These are phyloP conservation scores for Rosa chinensis DNA, from an alignment of 306 rosid genomes.

Conservation along the genomic window DNA sequence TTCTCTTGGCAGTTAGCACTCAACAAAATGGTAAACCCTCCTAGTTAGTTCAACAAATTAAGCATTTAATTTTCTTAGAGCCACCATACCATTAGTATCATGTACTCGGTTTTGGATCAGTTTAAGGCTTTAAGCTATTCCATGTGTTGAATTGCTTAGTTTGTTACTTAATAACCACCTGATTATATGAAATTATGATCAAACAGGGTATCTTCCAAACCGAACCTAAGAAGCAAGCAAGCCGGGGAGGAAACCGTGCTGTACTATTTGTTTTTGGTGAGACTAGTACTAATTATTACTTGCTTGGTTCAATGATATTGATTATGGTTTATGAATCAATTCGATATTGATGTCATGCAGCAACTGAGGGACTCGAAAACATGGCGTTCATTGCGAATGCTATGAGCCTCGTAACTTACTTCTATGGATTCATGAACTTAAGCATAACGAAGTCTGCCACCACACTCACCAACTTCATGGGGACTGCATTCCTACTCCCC, in stretches of 20 bases:
- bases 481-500: constrained; percentile 66
- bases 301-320: background rate
- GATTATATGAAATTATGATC: background rate
- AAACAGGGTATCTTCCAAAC: constrained; percentile 42
- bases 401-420: constrained; percentile 69
- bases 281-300: background rate
- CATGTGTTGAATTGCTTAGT: background rate
- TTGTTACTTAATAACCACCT: background rate
- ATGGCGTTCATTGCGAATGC: constrained; percentile 69
- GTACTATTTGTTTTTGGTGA: constrained; percentile 64
- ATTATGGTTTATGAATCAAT: background rate
- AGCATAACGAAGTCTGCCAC: constrained; percentile 68
- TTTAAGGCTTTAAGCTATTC: background rate
- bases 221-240: constrained; percentile 33
- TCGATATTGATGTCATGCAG: constrained; percentile 30
- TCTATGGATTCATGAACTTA: constrained; percentile 73
- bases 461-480: constrained; percentile 74
- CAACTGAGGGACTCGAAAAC: constrained; percentile 75
- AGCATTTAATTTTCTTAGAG: background rate
- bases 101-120: background rate
- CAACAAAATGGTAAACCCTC: constrained; percentile 1
- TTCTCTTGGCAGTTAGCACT: background rate
- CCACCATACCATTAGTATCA: background rate
- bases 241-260: constrained; percentile 65
- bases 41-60: too few relatives aligned